Percentiles rank a stretch among this genome's conserved stretches.
These are phyloP conservation scores for Begonia loranthoides DNA, from an alignment of 306 rosid genomes.

Conservation along the genomic window DNA sequence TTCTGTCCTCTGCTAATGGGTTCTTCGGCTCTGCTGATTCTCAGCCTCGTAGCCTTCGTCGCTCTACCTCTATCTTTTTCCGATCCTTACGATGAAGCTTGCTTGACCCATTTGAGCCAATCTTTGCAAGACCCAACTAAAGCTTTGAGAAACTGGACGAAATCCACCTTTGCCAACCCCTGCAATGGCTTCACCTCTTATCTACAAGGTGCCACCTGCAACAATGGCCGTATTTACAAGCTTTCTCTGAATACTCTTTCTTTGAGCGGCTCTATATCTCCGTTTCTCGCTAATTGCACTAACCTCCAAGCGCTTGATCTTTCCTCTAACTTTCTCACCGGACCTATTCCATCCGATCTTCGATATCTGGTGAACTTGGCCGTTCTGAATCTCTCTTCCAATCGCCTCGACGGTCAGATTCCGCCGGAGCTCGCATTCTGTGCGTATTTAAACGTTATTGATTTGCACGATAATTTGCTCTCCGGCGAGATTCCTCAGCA, in stretches of 20 bases:
- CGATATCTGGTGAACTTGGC: slow-evolving; percentile 75
- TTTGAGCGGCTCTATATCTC: slow-evolving; percentile 60
- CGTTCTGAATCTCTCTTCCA: slow-evolving; percentile 65
- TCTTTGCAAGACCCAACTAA: slow-evolving; percentile 48
- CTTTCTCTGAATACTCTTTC: slow-evolving; percentile 66
- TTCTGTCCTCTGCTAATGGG: slow-evolving; percentile 19
- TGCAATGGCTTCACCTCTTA: slow-evolving; percentile 71
- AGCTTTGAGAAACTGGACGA: slow-evolving; percentile 55
- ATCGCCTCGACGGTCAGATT: slow-evolving; percentile 49
- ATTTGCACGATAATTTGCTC: slow-evolving; percentile 62
- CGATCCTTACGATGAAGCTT: slow-evolving; percentile 84
- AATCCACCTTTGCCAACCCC: slow-evolving; percentile 51
- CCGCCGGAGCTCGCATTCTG: slow-evolving; percentile 86
- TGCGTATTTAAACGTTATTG: slow-evolving; percentile 86
- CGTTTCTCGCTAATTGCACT: slow-evolving; percentile 76
- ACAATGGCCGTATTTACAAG: slow-evolving; percentile 83
- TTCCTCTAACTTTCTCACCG: slow-evolving; percentile 67
- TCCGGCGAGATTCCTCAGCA: slow-evolving; percentile 77
- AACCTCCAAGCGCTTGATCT: slow-evolving; percentile 87
- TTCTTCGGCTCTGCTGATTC: slow-evolving; percentile 18
- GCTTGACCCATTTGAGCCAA: slow-evolving; percentile 52
- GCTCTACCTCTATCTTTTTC: slow-evolving; percentile 25
- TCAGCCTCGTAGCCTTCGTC: slow-evolving; percentile 12
- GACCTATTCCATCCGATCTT: slow-evolving; percentile 69
- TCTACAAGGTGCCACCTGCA: slow-evolving; percentile 78